Percentiles rank a stretch among this genome's conserved stretches.
phyloP scores from a whole-genome alignment of 768 basidiomycete species.

The Kwoniella dejecticola region DNA sequence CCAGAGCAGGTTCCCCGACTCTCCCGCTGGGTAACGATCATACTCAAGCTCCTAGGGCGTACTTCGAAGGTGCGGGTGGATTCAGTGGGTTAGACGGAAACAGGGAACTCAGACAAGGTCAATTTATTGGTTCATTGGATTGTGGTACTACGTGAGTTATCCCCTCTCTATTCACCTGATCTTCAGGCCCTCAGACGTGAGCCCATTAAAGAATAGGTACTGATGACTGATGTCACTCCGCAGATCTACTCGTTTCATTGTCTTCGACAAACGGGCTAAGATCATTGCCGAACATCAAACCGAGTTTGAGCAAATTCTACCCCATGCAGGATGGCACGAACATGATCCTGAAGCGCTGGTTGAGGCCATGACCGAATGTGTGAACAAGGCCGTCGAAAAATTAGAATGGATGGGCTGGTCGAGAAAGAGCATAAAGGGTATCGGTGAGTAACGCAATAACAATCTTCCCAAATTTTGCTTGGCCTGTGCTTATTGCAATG shows the following conservation, averaged over 20 bases:
- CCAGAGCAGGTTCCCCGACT: conserved; percentile 52
- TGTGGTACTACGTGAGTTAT: conserved; percentile 85
- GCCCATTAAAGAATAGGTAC: too few relatives aligned
- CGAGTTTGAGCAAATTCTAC: conserved; percentile 93
- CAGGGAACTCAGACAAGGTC: conserved; percentile 51
- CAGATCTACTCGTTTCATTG: conserved; percentile 87
- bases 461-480: conserved; percentile 4
- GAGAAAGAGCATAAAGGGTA: conserved; percentile 80
- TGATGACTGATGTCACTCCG: not conserved
- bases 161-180: not conserved
- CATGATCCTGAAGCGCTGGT: conserved; percentile 86
- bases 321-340: conserved; percentile 94
- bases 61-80: conserved; percentile 30
- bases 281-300: conserved; percentile 85
- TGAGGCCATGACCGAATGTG: conserved; percentile 60
- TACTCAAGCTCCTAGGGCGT: conserved; percentile 20
- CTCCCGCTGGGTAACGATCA: conserved; percentile 44
- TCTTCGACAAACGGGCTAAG: conserved; percentile 83
- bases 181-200: too few relatives aligned
- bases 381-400: conserved; percentile 68
- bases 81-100: conserved; percentile 31
- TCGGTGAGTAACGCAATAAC: conserved; percentile 67
- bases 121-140: conserved; percentile 89
- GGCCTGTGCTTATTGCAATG: too few relatives aligned
- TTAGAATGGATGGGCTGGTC: conserved; percentile 77